These are phyloP conservation scores for Solanum chmielewskii DNA, from an alignment of 257 asterid genomes.

Conservation along the genomic window DNA sequence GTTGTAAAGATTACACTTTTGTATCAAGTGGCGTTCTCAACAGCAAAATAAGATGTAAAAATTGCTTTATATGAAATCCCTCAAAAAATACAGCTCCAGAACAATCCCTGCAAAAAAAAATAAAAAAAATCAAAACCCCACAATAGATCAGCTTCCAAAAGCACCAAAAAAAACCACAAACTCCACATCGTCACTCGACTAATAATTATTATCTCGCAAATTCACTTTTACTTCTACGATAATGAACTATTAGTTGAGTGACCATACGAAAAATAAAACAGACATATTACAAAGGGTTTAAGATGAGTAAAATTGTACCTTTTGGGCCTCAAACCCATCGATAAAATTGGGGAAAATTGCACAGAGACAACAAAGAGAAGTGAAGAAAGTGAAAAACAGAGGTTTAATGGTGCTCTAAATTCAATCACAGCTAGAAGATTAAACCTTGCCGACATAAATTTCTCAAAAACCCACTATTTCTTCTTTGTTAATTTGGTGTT, in stretches of 20 bases:
- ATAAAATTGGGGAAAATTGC: constrained; percentile 41
- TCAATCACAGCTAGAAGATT: constrained; percentile 28
- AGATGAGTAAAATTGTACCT: constrained; percentile 26
- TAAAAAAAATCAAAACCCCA: neutral
- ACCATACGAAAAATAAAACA: neutral
- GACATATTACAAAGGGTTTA: constrained; percentile 9
- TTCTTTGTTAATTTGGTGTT: neutral
- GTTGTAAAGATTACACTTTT: neutral
- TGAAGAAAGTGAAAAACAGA: constrained; percentile 9
- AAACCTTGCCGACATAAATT: constrained; percentile 83
- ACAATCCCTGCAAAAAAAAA: constrained; percentile 56
- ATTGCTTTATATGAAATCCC: constrained; percentile 76
- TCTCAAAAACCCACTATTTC: constrained; percentile 13
- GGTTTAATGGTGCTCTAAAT: constrained; percentile 47
- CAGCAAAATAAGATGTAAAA: constrained; percentile 50
- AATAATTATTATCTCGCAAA: too few species aligned
- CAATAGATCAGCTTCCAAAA: constrained; percentile 26
- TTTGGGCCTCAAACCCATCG: constrained; percentile 98
- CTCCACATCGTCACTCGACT: neutral
- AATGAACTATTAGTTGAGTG: neutral
- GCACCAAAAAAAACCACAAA: neutral
- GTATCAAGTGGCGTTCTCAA: constrained; percentile 23
- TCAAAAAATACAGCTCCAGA: constrained; percentile 79
- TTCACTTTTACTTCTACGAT: too few species aligned
- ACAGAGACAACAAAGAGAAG: constrained; percentile 17